A percentile compares a stretch with the other conserved stretches of the same genome.
Conservation (phyloP, 1,284 basidiomycete genomes). For the Inonotus obliquus region DNA sequence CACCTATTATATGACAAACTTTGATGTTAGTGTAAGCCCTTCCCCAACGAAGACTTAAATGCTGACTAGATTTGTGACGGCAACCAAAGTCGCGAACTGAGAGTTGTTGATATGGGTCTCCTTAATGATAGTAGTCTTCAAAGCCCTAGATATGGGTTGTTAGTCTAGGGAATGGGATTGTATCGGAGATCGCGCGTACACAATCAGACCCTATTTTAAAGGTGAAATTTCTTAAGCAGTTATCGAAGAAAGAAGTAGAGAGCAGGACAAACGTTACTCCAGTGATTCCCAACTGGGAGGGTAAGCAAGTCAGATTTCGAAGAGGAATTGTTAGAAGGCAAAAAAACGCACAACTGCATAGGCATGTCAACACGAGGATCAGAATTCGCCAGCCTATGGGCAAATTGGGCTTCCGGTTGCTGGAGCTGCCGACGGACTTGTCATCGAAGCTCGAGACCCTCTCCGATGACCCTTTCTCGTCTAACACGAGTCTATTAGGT, state of each 20-base stretch:
- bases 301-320: constrained; percentile 1
- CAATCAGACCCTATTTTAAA: constrained; percentile 35
- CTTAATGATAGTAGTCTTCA: constrained; percentile 42
- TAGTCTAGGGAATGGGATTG: background rate
- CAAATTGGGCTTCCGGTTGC: constrained; percentile 20
- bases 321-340: background rate
- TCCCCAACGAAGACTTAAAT: background rate
- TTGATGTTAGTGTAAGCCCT: background rate
- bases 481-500: background rate
- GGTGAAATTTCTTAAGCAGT: background rate
- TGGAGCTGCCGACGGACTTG: background rate
- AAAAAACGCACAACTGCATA: constrained; percentile 29
- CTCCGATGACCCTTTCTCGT: constrained; percentile 15
- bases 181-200: constrained; percentile 23
- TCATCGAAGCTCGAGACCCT: constrained; percentile 8
- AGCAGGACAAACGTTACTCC: constrained; percentile 36
- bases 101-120: constrained; percentile 43
- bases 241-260: background rate
- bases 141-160: constrained; percentile 25
- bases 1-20: constrained; percentile 25
- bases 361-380: constrained; percentile 29
- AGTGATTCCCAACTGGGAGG: constrained; percentile 40
- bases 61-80: constrained; percentile 37
- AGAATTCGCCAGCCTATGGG: constrained; percentile 27
- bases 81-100: constrained; percentile 40